Conservation (phyloP, 2,329 filamentous ascomycete genomes). For the Talaromyces sp. region DNA sequence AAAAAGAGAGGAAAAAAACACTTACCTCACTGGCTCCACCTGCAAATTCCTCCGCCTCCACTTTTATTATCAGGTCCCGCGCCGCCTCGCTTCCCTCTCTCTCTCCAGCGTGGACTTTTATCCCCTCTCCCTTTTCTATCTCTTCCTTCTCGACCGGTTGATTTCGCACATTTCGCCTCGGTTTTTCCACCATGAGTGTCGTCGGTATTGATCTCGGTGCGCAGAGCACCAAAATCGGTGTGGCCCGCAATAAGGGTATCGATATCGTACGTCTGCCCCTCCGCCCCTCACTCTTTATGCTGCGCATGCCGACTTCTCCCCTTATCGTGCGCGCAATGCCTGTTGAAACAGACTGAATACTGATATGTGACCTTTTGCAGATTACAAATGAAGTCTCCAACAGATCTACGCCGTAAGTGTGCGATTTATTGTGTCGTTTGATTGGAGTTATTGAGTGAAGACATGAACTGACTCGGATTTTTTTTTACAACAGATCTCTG, state of each 20-base stretch:
- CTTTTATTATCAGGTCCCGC: neutral
- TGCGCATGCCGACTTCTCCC: neutral
- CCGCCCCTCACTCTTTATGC: slow-evolving; percentile 12
- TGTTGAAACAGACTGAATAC: neutral
- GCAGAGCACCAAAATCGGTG: slow-evolving; percentile 93
- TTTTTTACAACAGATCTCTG: slow-evolving; percentile 58
- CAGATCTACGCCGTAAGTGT: slow-evolving; percentile 88
- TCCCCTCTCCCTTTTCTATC: neutral
- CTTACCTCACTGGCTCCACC: slow-evolving; percentile 20
- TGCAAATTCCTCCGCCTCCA: slow-evolving; percentile 34
- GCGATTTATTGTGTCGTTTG: neutral
- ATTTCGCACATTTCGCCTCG: slow-evolving; percentile 14
- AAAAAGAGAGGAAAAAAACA: slow-evolving; percentile 12
- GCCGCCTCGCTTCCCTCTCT: slow-evolving; percentile 1
- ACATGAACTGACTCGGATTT: slow-evolving; percentile 3
- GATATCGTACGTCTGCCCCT: slow-evolving; percentile 74
- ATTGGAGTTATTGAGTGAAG: neutral
- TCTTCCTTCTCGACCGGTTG: neutral
- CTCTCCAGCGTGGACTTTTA: slow-evolving; percentile 1
- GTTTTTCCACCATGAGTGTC: slow-evolving; percentile 46
- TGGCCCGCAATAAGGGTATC: slow-evolving; percentile 96
- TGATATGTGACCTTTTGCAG: slow-evolving; percentile 41
- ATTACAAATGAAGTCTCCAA: slow-evolving; percentile 99
- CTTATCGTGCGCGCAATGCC: neutral
- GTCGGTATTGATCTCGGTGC: slow-evolving; percentile 91